Evolutionary conservation across 805 yeast species (phyloP).

Genomic region (Yarrowia osloensis): DNA sequence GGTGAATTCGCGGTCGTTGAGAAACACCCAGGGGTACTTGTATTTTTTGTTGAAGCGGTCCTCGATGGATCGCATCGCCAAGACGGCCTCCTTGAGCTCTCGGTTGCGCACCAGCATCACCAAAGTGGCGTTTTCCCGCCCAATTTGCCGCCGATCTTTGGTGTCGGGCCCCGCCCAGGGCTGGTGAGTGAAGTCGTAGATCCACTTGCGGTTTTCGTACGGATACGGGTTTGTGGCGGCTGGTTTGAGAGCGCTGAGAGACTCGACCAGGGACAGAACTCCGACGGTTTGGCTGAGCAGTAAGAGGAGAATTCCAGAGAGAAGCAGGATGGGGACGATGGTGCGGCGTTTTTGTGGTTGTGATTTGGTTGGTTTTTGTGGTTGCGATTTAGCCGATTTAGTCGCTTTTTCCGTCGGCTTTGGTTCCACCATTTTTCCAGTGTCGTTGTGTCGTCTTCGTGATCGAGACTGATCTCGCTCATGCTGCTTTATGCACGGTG

Average conservation of each 20-base stretch:
- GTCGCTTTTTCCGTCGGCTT: too few species aligned
- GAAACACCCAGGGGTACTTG: conserved; percentile 92
- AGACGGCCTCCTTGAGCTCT: conserved; percentile 73
- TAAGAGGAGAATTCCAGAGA: not conserved
- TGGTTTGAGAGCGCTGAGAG: not conserved
- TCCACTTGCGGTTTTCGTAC: conserved; percentile 8
- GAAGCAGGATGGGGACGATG: not conserved
- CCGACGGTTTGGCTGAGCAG: not conserved
- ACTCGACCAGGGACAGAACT: not conserved
- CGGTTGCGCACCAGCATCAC: conserved; percentile 84
- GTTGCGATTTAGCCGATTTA: too few species aligned
- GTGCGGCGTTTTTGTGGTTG: too few species aligned
- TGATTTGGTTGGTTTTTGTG: too few species aligned
- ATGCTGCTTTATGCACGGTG: too few species aligned
- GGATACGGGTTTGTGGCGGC: not conserved
- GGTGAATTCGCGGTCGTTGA: conserved; percentile 82
- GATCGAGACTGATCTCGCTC: too few species aligned
- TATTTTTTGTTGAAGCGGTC: conserved; percentile 82
- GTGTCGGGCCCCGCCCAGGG: conserved; percentile 7
- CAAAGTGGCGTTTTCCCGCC: conserved; percentile 78
- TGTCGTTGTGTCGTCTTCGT: too few species aligned
- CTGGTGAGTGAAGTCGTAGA: conserved; percentile 20
- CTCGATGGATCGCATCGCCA: conserved; percentile 81
- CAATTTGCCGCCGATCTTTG: conserved; percentile 45
- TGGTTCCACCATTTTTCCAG: too few species aligned